These are phyloP conservation scores for Tricholoma saponaceum DNA, from an alignment of 768 basidiomycete genomes.

Conservation along the genomic window DNA sequence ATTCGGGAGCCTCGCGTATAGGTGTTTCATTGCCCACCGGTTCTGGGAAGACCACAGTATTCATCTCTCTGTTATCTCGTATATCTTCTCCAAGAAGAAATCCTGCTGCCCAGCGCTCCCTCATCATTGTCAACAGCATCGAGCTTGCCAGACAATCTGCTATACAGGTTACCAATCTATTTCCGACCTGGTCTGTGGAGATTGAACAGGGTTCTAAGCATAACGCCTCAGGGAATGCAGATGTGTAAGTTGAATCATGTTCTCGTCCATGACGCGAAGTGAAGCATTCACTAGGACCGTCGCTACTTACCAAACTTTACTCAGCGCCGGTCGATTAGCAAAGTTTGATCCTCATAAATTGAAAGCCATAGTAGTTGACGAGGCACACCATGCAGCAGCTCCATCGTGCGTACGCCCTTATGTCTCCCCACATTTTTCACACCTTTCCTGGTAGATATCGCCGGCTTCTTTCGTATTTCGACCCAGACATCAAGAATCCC, in stretches of 20 bases:
- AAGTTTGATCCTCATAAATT: constrained; percentile 70
- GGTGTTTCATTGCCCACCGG: constrained; percentile 87
- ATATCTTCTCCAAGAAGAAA: constrained; percentile 43
- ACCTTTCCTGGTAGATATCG: constrained; percentile 51
- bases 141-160: constrained; percentile 90
- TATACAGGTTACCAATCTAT: constrained; percentile 57
- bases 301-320: constrained; percentile 85
- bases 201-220: constrained; percentile 85
- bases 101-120: constrained; percentile 47
- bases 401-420: constrained; percentile 59
- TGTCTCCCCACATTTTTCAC: background rate
- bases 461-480: constrained; percentile 79
- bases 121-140: constrained; percentile 86
- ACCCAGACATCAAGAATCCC: constrained; percentile 57
- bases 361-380: constrained; percentile 84
- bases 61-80: constrained; percentile 74
- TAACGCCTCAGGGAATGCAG: constrained; percentile 73
- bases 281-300: constrained; percentile 54
- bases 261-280: background rate
- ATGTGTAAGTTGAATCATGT: constrained; percentile 56
- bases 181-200: constrained; percentile 78
- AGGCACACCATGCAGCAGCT: constrained; percentile 94
- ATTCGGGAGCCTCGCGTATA: constrained; percentile 64
- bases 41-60: constrained; percentile 88
- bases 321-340: constrained; percentile 54